phyloP scores from a whole-genome alignment of 768 basidiomycete genomes.

The Ephemerocybe angulata region DNA sequence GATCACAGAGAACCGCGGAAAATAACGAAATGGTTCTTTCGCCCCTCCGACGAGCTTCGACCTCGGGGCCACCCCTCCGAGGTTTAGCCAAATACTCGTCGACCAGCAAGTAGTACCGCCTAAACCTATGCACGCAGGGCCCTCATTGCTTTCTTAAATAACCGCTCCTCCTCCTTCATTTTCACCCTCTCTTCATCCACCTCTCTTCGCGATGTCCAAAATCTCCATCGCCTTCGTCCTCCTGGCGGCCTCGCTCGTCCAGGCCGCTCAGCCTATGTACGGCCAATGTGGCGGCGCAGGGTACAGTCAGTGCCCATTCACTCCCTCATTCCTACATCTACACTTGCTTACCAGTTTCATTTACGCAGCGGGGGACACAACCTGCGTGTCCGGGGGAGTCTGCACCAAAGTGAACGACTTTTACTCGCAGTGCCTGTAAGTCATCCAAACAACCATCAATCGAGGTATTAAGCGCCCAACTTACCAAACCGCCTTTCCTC shows the following conservation, averaged over 20 bases:
- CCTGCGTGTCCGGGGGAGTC: slow-evolving; percentile 34
- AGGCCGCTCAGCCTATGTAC: slow-evolving; percentile 29
- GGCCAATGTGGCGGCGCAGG: slow-evolving; percentile 53
- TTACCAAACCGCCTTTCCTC: no score
- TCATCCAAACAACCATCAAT: not conserved
- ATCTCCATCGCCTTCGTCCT: not conserved
- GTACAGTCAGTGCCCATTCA: slow-evolving; percentile 38
- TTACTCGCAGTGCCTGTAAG: slow-evolving; percentile 43
- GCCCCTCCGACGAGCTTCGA: no score
- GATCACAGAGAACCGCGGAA: no score
- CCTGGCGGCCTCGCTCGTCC: not conserved
- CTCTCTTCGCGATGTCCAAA: not conserved
- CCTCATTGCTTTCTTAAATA: not conserved
- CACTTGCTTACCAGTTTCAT: not conserved
- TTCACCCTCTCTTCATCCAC: not conserved
- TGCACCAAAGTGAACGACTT: slow-evolving; percentile 33
- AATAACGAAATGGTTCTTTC: no score
- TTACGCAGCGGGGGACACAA: slow-evolving; percentile 35
- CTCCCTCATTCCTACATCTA: not conserved
- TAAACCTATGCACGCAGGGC: not conserved
- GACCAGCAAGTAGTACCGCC: not conserved
- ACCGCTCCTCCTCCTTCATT: not conserved
- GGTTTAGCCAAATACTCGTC: not conserved
- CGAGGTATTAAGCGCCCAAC: not conserved
- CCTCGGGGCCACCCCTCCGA: no score